Base-by-base conservation (phyloP, 768 basidiomycete genomes). In the Lactifluus volemus region DNA sequence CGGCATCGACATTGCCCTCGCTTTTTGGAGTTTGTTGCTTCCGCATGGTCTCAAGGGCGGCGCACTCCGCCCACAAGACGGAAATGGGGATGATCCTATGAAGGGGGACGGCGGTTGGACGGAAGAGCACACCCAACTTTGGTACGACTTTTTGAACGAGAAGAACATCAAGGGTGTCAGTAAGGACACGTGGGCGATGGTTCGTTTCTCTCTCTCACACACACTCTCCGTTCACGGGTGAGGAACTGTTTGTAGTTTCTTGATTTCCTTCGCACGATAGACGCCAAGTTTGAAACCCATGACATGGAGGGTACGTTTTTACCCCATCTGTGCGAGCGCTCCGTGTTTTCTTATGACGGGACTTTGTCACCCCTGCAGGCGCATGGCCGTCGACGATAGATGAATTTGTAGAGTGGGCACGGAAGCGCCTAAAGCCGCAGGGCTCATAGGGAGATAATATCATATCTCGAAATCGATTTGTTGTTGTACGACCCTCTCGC, bases 121-220 rank as follows among this genome's bases (percentile, higher is more conserved):
- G 64, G 74, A 76, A 51, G 78, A 82, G 63, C 81, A 87, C 68
- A 81, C 79, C 15, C 70, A 81, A 29, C 82, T 81, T 81, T 95
- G 92, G 92, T 82, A 86, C 67, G 83, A 86, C n/a, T 95, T 84
- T 70, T 71, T 94, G 70, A 73, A 70, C 36, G 75, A 80, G 69
- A 85, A 81, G 65, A 84, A 83, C 1, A 77, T 77, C 21, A 88
- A 87, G 69, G 91, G 89, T 5, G 80, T 95, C 36, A 92, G 89
- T 74, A 90, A 88, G 73, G 92, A 92, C 73, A 89, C 88, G 17
- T 93, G 91, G 92, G 73, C 78, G 54, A 92, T 93, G 90, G 91
- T 89, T 52, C 47, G 84, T 73, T 14, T 34, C 38, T 9, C 38
- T 38, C 38, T 38, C 38, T 38, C 10, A 1, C 38, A 2, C 34